Percentiles rank a stretch among this genome's conserved stretches.
These are phyloP conservation scores for Agaricus sinodeliciosus DNA, from an alignment of 768 basidiomycete species.

Conservation along the genomic window DNA sequence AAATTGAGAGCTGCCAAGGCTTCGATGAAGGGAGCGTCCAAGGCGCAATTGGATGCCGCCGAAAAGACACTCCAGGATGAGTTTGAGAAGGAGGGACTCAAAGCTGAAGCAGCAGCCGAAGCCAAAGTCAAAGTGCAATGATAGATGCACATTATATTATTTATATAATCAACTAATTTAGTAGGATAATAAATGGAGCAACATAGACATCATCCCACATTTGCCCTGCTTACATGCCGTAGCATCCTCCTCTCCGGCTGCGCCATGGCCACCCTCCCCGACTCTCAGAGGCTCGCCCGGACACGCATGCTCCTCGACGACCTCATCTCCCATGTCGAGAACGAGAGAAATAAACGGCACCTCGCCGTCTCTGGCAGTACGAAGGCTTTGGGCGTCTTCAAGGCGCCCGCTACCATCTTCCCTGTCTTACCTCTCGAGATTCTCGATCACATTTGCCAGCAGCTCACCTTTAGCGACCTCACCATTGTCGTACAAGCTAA, in stretches of 20 bases:
- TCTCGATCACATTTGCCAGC: constrained; percentile 18
- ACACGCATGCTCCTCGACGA: constrained; percentile 10
- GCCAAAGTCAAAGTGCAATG: constrained; percentile 31
- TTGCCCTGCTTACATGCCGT: no score
- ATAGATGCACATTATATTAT: not conserved
- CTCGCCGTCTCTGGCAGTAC: not conserved
- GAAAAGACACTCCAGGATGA: constrained; percentile 62
- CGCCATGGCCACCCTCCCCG: constrained; percentile 3
- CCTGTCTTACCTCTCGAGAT: constrained; percentile 22
- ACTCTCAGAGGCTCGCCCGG: not conserved
- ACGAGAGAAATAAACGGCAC: constrained; percentile 1
- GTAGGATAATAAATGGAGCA: not conserved
- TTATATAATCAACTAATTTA: no score
- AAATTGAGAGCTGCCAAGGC: constrained; percentile 59
- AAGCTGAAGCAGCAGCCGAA: constrained; percentile 56
- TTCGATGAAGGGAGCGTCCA: constrained; percentile 43
- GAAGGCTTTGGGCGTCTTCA: not conserved
- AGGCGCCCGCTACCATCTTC: not conserved
- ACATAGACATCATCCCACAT: not conserved
- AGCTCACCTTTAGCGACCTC: constrained; percentile 18
- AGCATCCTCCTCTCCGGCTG: no score
- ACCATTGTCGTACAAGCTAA: constrained; percentile 15
- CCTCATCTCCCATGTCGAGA: constrained; percentile 9
- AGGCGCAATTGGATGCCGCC: constrained; percentile 44
- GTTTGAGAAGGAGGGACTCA: constrained; percentile 67